Evolutionary conservation across 345 rosid genomes (phyloP).

Genomic region (Schrenkiella parvula): DNA sequence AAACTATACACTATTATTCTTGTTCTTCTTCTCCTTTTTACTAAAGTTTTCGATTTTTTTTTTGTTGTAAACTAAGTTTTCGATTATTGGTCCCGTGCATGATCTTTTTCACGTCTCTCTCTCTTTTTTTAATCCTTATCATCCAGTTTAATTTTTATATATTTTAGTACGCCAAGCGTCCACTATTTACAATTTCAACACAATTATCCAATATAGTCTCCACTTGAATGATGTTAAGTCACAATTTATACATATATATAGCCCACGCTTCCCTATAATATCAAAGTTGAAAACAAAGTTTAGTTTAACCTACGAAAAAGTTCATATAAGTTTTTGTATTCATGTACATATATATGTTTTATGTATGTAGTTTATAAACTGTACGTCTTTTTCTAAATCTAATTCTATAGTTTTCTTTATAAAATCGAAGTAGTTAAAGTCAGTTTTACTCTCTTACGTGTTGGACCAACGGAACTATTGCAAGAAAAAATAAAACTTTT

Average conservation of each 20-base stretch:
- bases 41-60: conserved; percentile 9
- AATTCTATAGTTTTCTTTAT: neutral
- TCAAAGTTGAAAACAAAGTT: neutral
- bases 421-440: neutral
- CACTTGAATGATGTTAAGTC: neutral
- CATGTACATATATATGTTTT: neutral
- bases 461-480: neutral
- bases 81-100: conserved; percentile 17
- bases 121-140: neutral
- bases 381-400: neutral
- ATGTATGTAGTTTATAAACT: neutral
- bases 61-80: too few species aligned
- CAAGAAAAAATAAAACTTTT: neutral
- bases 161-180: neutral
- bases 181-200: neutral
- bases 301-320: neutral
- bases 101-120: neutral
- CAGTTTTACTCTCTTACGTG: neutral
- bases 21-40: conserved; percentile 5
- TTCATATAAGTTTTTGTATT: neutral
- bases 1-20: neutral
- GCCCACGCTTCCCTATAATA: neutral
- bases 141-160: neutral
- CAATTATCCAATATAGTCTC: neutral
- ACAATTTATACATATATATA: neutral